Conservation (phyloP, 1,284 basidiomycete species). For the Sporisorium exsertum region DNA sequence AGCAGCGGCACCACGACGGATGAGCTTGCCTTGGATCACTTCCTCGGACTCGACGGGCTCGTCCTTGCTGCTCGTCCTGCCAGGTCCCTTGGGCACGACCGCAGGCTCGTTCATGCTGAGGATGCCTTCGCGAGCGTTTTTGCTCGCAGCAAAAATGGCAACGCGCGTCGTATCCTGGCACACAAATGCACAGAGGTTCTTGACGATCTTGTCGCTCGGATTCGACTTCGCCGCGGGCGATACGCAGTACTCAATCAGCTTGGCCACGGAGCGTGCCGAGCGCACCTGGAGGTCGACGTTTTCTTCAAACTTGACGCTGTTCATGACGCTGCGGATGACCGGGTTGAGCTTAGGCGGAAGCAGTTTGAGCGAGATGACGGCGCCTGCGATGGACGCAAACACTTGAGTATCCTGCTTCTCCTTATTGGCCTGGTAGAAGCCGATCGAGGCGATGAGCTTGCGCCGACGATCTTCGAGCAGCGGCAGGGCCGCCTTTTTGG, state of each 20-base stretch:
- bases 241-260: constrained; percentile 86
- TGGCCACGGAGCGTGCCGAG: constrained; percentile 86
- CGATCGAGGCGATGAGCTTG: constrained; percentile 81
- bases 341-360: constrained; percentile 83
- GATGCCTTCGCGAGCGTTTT: constrained; percentile 78
- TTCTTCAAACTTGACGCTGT: constrained; percentile 88
- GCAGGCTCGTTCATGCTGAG: constrained; percentile 76
- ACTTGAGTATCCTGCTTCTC: constrained; percentile 87
- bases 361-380: constrained; percentile 76
- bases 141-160: constrained; percentile 82
- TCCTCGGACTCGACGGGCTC: constrained; percentile 70
- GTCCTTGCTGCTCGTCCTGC: constrained; percentile 34
- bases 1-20: constrained; percentile 82
- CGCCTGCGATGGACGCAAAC: constrained; percentile 87
- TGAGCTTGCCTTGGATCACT: constrained; percentile 71
- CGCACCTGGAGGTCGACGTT: constrained; percentile 90
- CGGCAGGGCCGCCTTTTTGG: constrained; percentile 79
- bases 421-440: constrained; percentile 86
- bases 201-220: constrained; percentile 91
- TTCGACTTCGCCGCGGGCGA: constrained; percentile 74
- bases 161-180: constrained; percentile 87
- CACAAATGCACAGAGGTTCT: constrained; percentile 95
- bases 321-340: constrained; percentile 96
- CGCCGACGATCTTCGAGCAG: constrained; percentile 82
- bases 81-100: constrained; percentile 25